Evolutionary conservation across 208 protist species (phyloP).

Genomic region (Leishmania aethiopica): DNA sequence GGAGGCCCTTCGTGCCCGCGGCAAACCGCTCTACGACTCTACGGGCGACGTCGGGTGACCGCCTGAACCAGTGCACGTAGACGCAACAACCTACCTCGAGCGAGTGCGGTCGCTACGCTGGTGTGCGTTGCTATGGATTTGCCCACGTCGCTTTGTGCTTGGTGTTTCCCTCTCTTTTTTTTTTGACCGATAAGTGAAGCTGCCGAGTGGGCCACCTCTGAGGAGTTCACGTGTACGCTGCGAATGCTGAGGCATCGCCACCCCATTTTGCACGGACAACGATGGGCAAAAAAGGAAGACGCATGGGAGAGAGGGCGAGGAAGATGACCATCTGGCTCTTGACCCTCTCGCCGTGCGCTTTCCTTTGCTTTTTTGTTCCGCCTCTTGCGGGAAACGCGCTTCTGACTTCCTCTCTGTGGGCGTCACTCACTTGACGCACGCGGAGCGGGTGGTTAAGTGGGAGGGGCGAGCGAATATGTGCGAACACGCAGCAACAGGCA

Average conservation of each 20-base stretch:
- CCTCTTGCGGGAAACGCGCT: neutral
- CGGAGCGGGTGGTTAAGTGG: too few species aligned
- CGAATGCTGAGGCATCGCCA: neutral
- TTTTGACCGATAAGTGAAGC: neutral
- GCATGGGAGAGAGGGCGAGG: neutral
- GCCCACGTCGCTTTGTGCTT: neutral
- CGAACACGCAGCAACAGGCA: neutral
- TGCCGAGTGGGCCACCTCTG: neutral
- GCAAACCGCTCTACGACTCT: conserved; percentile 75
- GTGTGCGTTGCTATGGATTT: neutral
- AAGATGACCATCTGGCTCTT: neutral
- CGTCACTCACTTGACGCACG: neutral
- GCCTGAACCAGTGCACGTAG: neutral
- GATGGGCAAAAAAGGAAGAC: neutral
- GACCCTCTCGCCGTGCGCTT: neutral
- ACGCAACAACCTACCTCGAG: neutral
- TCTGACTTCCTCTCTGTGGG: too few species aligned
- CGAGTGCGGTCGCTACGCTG: neutral
- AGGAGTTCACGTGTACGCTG: neutral
- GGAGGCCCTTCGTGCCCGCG: conserved; percentile 69
- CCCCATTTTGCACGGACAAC: neutral
- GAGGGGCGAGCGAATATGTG: too few species aligned
- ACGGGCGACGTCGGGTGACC: conserved; percentile 58
- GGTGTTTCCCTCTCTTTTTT: neutral
- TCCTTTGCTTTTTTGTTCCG: neutral